A percentile compares a stretch with the other conserved stretches of the same genome.
These are phyloP conservation scores for Fraxinus ornus DNA, from an alignment of 305 asterid species.

Conservation along the genomic window DNA sequence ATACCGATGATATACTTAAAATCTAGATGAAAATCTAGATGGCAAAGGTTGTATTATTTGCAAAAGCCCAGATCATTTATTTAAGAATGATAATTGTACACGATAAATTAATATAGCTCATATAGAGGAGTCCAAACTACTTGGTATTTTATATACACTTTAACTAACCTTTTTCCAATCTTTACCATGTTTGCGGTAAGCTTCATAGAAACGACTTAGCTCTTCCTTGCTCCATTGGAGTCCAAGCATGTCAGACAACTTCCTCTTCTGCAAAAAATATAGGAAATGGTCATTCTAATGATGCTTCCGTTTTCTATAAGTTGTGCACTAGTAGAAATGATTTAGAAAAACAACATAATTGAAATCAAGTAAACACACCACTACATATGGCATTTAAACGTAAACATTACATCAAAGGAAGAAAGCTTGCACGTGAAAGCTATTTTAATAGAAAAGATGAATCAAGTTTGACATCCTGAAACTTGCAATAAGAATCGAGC, in stretches of 20 bases:
- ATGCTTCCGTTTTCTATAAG: slow-evolving; percentile 12
- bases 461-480: slow-evolving; percentile 13
- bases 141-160: slow-evolving; percentile 2
- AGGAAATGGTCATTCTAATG: slow-evolving; percentile 16
- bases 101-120: slow-evolving; percentile 6
- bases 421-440: not conserved
- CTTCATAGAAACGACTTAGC: slow-evolving; percentile 75
- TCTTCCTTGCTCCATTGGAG: slow-evolving; percentile 84
- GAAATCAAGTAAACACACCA: not conserved
- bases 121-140: not conserved
- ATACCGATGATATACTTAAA: slow-evolving; percentile 9
- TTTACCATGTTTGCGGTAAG: slow-evolving; percentile 76
- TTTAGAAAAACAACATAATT: not conserved
- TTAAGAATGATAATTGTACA: slow-evolving; percentile 17
- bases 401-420: not conserved
- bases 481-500: slow-evolving; percentile 6
- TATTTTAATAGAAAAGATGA: not conserved
- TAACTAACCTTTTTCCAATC: slow-evolving; percentile 90
- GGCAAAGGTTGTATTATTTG: slow-evolving; percentile 9
- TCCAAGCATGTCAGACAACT: slow-evolving; percentile 80
- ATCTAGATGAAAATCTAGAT: not conserved
- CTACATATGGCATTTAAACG: not conserved
- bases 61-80: slow-evolving; percentile 1
- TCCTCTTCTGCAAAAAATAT: slow-evolving; percentile 66
- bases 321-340: not conserved